phyloP scores from a whole-genome alignment of 169 alveolate species.

The Theileria annulata region DNA sequence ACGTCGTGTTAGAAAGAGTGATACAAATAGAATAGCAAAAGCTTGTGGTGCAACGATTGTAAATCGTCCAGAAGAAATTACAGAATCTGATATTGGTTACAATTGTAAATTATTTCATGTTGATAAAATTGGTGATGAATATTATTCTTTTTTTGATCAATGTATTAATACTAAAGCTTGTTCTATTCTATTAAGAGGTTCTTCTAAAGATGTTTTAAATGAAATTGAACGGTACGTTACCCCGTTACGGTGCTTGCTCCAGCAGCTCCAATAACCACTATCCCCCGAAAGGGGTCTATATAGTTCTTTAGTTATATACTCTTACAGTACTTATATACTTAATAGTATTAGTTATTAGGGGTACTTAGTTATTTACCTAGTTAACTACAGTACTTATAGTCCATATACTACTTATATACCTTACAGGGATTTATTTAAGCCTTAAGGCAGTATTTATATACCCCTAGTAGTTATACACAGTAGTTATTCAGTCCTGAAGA shows the following conservation, averaged over 20 bases:
- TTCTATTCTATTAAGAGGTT: slow-evolving; percentile 97
- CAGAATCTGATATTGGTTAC: slow-evolving; percentile 92
- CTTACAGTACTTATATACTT: background rate
- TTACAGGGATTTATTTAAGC: too few species aligned
- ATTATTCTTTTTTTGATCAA: slow-evolving; percentile 81
- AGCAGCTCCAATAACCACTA: too few species aligned
- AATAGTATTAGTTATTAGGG: background rate
- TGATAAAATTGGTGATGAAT: slow-evolving; percentile 88
- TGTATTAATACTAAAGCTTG: slow-evolving; percentile 96
- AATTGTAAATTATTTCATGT: slow-evolving; percentile 95
- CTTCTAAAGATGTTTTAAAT: slow-evolving; percentile 97
- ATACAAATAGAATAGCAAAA: slow-evolving; percentile 94
- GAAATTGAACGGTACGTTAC: slow-evolving; percentile 88
- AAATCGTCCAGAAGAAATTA: slow-evolving; percentile 96
- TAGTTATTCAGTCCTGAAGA: too few species aligned
- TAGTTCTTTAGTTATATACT: too few species aligned
- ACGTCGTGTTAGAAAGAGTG: slow-evolving; percentile 94
- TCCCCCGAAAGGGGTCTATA: too few species aligned
- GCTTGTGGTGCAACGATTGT: slow-evolving; percentile 97
- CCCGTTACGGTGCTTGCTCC: too few species aligned
- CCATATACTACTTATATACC: too few species aligned
- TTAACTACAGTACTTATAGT: too few species aligned
- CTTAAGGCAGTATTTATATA: too few species aligned
- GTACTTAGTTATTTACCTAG: too few species aligned
- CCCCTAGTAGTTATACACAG: too few species aligned